These are phyloP conservation scores for Claviceps paspali DNA, from an alignment of 2,329 filamentous ascomycete genomes.

Conservation along the genomic window DNA sequence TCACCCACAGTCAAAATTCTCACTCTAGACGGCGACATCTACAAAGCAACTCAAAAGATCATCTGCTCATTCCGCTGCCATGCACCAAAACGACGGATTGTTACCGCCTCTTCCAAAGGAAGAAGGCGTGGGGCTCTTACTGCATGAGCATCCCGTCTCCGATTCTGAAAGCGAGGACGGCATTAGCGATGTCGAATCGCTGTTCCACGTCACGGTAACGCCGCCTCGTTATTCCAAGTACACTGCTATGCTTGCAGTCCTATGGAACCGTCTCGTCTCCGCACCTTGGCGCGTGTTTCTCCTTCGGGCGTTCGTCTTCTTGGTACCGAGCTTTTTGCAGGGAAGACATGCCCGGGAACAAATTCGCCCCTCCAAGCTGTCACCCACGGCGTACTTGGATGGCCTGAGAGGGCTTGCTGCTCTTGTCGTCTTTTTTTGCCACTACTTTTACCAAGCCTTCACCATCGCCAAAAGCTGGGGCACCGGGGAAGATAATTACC, in stretches of 20 bases:
- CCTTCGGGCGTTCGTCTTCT: constrained; percentile 25
- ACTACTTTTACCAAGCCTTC: constrained; percentile 39
- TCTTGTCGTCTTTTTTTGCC: constrained; percentile 40
- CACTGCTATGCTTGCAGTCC: constrained; percentile 15
- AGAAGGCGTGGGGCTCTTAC: constrained; percentile 29
- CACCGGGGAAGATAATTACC: constrained; percentile 25
- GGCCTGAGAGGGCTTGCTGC: constrained; percentile 42
- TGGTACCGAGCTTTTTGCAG: constrained; percentile 39
- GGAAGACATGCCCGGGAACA: constrained; percentile 26
- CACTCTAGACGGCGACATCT: neutral
- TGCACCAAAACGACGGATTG: constrained; percentile 24
- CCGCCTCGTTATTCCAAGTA: constrained; percentile 5
- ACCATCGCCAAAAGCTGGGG: constrained; percentile 36
- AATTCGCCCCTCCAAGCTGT: constrained; percentile 24
- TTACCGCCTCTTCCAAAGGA: constrained; percentile 22
- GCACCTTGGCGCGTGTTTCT: constrained; percentile 23
- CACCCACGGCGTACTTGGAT: constrained; percentile 41
- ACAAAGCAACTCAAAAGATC: neutral
- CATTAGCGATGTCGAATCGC: constrained; percentile 23
- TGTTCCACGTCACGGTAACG: constrained; percentile 12
- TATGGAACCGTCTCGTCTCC: constrained; percentile 14
- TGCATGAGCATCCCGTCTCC: constrained; percentile 28
- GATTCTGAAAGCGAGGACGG: constrained; percentile 29
- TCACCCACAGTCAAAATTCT: neutral
- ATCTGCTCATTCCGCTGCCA: constrained; percentile 16